Evolutionary conservation across 2,329 filamentous ascomycete genomes (phyloP).

Genomic region (Byssothecium circinans): DNA sequence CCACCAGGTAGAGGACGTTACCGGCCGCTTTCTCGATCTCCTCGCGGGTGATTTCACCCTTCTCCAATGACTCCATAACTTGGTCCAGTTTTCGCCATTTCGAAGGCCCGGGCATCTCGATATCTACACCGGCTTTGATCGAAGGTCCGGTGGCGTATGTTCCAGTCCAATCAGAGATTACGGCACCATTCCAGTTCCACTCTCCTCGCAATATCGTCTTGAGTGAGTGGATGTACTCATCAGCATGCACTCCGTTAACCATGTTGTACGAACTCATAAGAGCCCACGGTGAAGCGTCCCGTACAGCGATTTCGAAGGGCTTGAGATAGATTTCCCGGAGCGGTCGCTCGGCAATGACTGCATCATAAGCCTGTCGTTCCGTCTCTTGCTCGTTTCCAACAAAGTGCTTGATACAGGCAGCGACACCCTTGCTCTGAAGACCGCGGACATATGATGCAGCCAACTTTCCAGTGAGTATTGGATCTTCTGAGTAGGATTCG

Average conservation of each 20-base stretch:
- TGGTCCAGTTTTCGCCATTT: constrained; percentile 44
- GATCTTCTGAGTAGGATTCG: constrained; percentile 84
- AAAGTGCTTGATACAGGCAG: constrained; percentile 79
- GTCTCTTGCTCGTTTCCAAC: constrained; percentile 76
- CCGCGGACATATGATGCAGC: constrained; percentile 73
- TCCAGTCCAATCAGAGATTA: constrained; percentile 49
- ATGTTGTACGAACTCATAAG: constrained; percentile 71
- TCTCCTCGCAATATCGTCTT: constrained; percentile 46
- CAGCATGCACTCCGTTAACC: constrained; percentile 60
- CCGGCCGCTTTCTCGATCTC: constrained; percentile 50
- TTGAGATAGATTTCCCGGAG: constrained; percentile 72
- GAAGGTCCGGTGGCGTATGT: constrained; percentile 45
- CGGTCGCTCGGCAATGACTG: constrained; percentile 64
- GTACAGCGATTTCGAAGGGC: constrained; percentile 72
- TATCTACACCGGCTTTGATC: constrained; percentile 43
- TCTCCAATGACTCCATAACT: constrained; percentile 36
- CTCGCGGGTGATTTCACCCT: constrained; percentile 51
- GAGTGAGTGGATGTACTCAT: constrained; percentile 45
- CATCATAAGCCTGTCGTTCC: constrained; percentile 65
- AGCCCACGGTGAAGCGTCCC: constrained; percentile 68
- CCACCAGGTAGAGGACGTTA: constrained; percentile 64
- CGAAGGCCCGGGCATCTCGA: constrained; percentile 47
- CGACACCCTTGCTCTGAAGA: constrained; percentile 71
- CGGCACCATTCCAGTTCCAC: constrained; percentile 47
- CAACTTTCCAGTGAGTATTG: constrained; percentile 72